phyloP scores from a whole-genome alignment of 78 protist genomes.

The slime mould (Dictyostelium discoideum) region DNA sequence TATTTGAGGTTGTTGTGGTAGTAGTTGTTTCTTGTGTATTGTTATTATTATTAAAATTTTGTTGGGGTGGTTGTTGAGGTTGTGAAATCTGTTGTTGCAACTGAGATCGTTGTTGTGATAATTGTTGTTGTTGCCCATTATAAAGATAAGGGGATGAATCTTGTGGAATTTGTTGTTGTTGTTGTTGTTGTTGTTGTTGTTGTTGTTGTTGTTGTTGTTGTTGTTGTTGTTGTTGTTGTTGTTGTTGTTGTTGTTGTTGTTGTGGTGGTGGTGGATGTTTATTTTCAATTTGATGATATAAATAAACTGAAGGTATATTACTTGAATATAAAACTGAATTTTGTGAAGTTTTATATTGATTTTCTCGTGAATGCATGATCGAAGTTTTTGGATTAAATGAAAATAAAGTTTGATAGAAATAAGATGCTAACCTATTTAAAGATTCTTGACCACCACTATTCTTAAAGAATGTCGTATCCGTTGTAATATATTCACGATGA shows the following conservation, averaged over 20 bases:
- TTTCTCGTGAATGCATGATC: background rate
- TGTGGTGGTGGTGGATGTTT: background rate
- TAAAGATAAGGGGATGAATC: no score
- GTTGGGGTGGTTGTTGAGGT: background rate
- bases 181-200: slow-evolving; percentile 26
- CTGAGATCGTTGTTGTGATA: background rate
- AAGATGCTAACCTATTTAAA: background rate
- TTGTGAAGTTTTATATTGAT: background rate
- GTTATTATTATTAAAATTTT: no score
- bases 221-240: background rate
- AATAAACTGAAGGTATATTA: background rate
- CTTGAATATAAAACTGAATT: background rate
- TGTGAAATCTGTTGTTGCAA: background rate
- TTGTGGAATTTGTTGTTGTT: background rate
- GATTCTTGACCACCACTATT: background rate
- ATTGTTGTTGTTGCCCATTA: background rate
- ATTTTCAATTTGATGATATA: background rate
- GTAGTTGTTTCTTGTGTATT: background rate
- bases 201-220: slow-evolving; percentile 12
- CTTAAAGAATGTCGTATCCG: background rate
- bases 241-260: background rate
- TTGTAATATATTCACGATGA: background rate
- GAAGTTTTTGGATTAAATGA: slow-evolving; percentile 16
- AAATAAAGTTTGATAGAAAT: slow-evolving; percentile 16
- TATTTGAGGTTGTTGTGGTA: background rate